Base-by-base conservation (phyloP, 768 basidiomycete genomes). In the Chalciporus pseudorubinellus region DNA sequence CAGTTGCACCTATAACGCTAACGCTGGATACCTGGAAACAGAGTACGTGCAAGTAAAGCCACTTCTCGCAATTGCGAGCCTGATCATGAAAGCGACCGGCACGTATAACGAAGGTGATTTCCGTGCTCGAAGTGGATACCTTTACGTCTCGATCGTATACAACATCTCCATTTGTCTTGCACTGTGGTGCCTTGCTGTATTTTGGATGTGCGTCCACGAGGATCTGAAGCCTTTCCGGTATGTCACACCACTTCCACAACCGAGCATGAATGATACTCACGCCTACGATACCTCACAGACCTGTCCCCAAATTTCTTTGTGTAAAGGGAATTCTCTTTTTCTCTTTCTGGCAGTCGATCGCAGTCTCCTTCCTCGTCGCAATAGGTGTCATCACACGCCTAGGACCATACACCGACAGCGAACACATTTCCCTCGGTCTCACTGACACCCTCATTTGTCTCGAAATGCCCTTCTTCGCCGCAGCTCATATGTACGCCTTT, bases 1-100 rank as follows among this genome's bases (percentile, higher is more conserved):
- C 34, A n/a, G 16, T 46, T 28, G 24, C 13, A 39, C 24, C 36
- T 24, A 20, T 22, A 20, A 16, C 26, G 46, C 33, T 55, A 22
- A 58, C 53, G 10, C 9, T 14, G 14, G 29, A 33, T 22, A 19
- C 19, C n/a, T 22, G 41, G 42, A 21, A 36, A 48, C 61, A 98
- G 95, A 98, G 77, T 98, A 99, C 67, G 95, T 98, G 1, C 93
- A 98, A 68, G 77, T 98, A 51, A 99, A 99, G 64, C 97, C 97
- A 1, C 66, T 95, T 0, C 76, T 99, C 0, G 95, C 95, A 0
- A 64, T 87, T 2, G 84, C 80, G 2, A 98, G 92, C 4, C 71
- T 97, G 50, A 80, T 95, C 24, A 78, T 97, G 60, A 98, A 99
- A 66, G 86, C 85, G 0, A 74, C 79, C 2, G 91, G 90, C 3